A percentile compares a stretch with the other conserved stretches of the same genome.
Conservation (phyloP, 2,329 filamentous ascomycete genomes). For the Trichoderma atrobrunneum region DNA sequence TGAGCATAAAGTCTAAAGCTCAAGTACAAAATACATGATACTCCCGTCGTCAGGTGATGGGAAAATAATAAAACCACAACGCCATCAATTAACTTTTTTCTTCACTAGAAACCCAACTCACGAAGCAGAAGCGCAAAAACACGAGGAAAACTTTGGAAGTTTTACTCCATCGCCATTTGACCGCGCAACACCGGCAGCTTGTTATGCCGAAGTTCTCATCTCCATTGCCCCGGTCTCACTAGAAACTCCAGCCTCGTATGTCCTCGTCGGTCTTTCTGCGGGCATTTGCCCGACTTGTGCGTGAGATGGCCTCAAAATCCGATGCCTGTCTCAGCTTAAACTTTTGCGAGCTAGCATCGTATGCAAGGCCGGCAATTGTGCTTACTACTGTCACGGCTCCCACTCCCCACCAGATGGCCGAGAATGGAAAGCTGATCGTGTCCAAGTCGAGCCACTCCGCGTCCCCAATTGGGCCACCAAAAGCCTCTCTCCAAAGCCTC, state of each 20-base stretch:
- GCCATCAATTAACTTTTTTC: background rate
- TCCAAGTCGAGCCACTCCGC: background rate
- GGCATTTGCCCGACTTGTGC: slow-evolving; percentile 7
- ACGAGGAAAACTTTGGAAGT: background rate
- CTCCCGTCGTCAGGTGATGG: background rate
- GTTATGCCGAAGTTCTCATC: background rate
- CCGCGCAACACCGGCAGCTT: background rate
- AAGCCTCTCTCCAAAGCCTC: background rate
- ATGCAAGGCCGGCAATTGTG: background rate
- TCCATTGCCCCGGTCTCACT: background rate
- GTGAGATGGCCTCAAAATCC: slow-evolving; percentile 1
- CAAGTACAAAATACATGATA: background rate
- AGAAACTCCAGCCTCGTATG: background rate
- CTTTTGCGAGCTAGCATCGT: background rate
- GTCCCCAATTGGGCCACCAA: background rate
- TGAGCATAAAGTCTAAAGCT: background rate
- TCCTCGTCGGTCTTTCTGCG: background rate
- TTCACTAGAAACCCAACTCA: background rate
- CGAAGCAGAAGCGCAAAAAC: background rate
- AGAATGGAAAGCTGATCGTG: slow-evolving; percentile 4
- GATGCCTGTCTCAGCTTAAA: background rate
- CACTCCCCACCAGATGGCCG: background rate
- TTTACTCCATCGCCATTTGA: background rate
- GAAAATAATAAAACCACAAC: background rate
- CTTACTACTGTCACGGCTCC: background rate